Evolutionary conservation across 192 early-diverging fungal species (phyloP).

Genomic region (Bifiguratus adelaidae): DNA sequence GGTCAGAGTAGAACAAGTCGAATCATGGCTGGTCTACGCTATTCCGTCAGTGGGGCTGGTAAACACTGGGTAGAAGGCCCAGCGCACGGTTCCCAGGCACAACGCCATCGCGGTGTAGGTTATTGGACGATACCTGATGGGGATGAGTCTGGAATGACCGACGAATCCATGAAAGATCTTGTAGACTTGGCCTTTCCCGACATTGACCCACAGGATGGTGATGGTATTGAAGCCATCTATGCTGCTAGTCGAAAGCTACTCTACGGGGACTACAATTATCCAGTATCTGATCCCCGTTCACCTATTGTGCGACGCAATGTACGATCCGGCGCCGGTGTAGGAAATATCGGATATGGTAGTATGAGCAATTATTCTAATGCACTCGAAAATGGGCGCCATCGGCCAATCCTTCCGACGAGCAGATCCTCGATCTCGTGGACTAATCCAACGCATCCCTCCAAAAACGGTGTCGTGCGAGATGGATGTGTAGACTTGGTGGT

Average conservation of each 20-base stretch:
- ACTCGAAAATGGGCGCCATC: too few species aligned
- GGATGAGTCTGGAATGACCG: slow-evolving; percentile 1
- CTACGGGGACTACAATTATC: slow-evolving; percentile 46
- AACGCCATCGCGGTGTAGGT: slow-evolving; percentile 1
- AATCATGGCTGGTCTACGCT: slow-evolving; percentile 47
- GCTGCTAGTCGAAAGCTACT: slow-evolving; percentile 20
- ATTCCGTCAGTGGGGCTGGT: slow-evolving; percentile 30
- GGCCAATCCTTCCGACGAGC: too few species aligned
- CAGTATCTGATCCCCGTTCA: slow-evolving; percentile 26
- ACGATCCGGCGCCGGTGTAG: not conserved
- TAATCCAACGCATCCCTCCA: too few species aligned
- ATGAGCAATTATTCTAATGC: not conserved
- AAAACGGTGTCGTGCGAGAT: too few species aligned
- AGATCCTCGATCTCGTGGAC: too few species aligned
- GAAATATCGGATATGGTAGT: not conserved
- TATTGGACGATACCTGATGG: not conserved
- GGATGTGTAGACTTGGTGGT: slow-evolving; percentile 13
- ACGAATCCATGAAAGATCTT: not conserved
- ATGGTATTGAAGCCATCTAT: slow-evolving; percentile 32
- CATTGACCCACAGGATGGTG: slow-evolving; percentile 19
- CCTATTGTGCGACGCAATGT: not conserved
- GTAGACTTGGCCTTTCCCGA: slow-evolving; percentile 13
- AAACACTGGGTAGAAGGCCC: slow-evolving; percentile 45
- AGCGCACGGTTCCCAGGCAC: too few species aligned
- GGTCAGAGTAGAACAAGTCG: slow-evolving; percentile 39